Conservation (phyloP, 1,284 basidiomycete genomes). For the Cryptococcus floricola region DNA sequence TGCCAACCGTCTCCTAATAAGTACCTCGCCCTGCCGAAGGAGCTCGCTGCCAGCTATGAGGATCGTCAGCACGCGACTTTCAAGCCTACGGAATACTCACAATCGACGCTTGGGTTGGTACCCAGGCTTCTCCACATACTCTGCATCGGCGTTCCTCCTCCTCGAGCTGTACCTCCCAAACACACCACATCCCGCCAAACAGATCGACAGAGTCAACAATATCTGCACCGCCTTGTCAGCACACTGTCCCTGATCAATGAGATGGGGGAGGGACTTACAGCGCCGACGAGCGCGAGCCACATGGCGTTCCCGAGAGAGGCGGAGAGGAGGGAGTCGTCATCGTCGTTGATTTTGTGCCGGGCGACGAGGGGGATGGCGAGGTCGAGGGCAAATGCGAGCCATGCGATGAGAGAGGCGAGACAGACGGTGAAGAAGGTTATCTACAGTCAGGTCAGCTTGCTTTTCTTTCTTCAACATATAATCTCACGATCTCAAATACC, state of each 20-base stretch:
- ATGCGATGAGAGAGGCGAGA: slow-evolving; percentile 21
- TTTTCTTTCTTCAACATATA: neutral
- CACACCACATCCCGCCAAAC: slow-evolving; percentile 34
- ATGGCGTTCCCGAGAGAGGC: slow-evolving; percentile 36
- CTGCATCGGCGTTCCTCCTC: too few species aligned
- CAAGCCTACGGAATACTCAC: too few species aligned
- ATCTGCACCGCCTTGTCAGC: neutral
- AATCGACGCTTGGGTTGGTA: too few species aligned
- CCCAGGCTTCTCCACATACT: too few species aligned
- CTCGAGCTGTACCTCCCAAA: slow-evolving; percentile 31
- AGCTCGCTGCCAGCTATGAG: too few species aligned
- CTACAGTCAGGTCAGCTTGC: slow-evolving; percentile 5
- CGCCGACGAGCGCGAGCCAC: slow-evolving; percentile 40
- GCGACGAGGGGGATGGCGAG: slow-evolving; percentile 33
- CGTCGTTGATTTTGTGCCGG: slow-evolving; percentile 24
- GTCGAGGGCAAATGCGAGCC: slow-evolving; percentile 35
- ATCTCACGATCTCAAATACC: slow-evolving; percentile 31
- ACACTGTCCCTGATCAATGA: neutral
- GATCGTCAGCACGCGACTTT: too few species aligned
- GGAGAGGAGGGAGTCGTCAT: slow-evolving; percentile 21
- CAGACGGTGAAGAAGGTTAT: slow-evolving; percentile 31
- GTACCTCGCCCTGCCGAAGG: too few species aligned
- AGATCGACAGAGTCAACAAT: slow-evolving; percentile 21
- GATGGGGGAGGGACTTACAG: slow-evolving; percentile 20
- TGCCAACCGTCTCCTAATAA: too few species aligned